Conservation (phyloP, 2,329 filamentous ascomycete species). For the Paraphoma chrysanthemicola region DNA sequence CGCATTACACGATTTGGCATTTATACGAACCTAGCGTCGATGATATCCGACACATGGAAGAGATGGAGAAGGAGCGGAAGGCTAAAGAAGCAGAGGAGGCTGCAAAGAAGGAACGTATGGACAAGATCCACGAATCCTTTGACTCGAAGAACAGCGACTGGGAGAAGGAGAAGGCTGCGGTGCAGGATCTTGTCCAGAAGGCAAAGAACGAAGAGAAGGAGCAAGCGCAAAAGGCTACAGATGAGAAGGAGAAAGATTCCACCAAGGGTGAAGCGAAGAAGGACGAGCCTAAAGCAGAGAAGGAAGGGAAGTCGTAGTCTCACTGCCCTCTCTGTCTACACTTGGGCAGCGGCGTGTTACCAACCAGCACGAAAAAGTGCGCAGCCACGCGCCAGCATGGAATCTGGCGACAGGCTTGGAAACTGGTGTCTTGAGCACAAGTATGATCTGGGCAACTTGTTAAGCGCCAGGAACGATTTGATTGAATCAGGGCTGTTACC, state of each 20-base stretch:
- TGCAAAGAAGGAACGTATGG: conserved; percentile 72
- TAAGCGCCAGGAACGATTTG: not conserved
- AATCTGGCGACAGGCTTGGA: too few relatives aligned
- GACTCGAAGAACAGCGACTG: conserved; percentile 79
- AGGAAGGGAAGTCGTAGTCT: conserved; percentile 44
- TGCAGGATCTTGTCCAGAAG: conserved; percentile 71
- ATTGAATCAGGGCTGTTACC: conserved; percentile 5
- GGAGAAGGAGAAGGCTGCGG: conserved; percentile 86
- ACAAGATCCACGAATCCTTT: conserved; percentile 83
- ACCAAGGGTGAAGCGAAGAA: conserved; percentile 37
- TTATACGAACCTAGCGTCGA: conserved; percentile 98
- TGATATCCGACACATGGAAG: conserved; percentile 97
- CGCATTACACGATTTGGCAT: conserved; percentile 99
- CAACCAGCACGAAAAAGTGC: not conserved
- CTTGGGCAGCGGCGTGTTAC: not conserved
- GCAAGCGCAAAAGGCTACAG: conserved; percentile 39
- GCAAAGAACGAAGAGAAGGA: conserved; percentile 54
- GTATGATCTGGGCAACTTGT: too few relatives aligned
- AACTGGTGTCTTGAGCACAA: too few relatives aligned
- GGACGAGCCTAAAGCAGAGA: conserved; percentile 33
- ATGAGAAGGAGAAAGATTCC: conserved; percentile 65
- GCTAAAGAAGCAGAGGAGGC: conserved; percentile 81
- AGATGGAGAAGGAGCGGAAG: conserved; percentile 90
- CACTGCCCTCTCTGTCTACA: not conserved
- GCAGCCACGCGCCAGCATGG: not conserved